Evolutionary conservation across 139 green algal species (phyloP).

Genomic region (Nannochloris sp.): DNA sequence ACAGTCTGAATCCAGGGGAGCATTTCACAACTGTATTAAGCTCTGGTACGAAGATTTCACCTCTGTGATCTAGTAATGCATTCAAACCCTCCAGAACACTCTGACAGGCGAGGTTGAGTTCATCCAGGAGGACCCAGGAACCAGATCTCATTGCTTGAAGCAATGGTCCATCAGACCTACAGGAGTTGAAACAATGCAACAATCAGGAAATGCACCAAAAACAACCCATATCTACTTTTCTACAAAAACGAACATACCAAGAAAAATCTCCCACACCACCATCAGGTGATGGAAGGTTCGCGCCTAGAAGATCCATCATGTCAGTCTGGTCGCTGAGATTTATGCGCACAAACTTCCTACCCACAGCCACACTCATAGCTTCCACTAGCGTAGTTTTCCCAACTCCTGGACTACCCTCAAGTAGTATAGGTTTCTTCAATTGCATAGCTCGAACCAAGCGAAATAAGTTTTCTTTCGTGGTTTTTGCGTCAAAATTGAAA

Average conservation of each 20-base stretch:
- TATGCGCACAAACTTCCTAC: conserved; percentile 77
- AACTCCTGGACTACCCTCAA: conserved; percentile 93
- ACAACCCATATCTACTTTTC: too few relatives aligned
- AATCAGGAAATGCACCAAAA: neutral
- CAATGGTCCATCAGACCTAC: conserved; percentile 77
- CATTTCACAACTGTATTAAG: conserved; percentile 60
- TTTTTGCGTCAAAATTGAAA: conserved; percentile 83
- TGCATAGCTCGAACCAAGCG: conserved; percentile 84
- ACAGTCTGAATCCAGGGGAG: conserved; percentile 73
- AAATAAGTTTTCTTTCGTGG: conserved; percentile 77
- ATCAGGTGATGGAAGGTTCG: conserved; percentile 80
- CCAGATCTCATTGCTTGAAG: conserved; percentile 77
- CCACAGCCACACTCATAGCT: conserved; percentile 63
- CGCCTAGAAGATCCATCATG: conserved; percentile 98
- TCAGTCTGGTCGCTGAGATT: conserved; percentile 97
- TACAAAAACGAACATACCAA: conserved; percentile 44
- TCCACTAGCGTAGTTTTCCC: conserved; percentile 92
- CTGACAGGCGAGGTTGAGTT: conserved; percentile 95
- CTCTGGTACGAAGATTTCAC: conserved; percentile 92
- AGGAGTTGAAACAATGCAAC: conserved; percentile 15
- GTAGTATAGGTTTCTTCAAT: conserved; percentile 75
- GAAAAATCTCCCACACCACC: conserved; percentile 75
- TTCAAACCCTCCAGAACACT: conserved; percentile 94
- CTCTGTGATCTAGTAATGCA: conserved; percentile 87
- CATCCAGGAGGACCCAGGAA: conserved; percentile 96